Evolutionary conservation across 2,329 filamentous ascomycete species (phyloP).

Genomic region (Xylaria sp.): DNA sequence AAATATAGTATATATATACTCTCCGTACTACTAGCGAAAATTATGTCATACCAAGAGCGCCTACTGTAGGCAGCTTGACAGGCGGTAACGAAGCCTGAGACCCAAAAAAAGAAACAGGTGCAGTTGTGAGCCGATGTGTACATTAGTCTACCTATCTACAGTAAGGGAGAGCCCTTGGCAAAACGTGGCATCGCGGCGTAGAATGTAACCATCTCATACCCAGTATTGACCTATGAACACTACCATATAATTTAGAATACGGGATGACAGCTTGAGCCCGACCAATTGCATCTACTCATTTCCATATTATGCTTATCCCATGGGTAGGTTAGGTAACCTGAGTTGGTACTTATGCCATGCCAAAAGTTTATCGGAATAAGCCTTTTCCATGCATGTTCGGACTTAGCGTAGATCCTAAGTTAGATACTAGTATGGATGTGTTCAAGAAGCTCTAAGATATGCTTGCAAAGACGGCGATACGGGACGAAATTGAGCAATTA

Average conservation of each 20-base stretch:
- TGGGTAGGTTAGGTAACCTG: too few species aligned
- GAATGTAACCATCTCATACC: slow-evolving; percentile 28
- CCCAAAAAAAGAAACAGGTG: not conserved
- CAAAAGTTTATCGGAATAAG: too few species aligned
- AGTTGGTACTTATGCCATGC: too few species aligned
- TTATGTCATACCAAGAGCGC: not conserved
- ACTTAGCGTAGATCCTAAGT: too few species aligned
- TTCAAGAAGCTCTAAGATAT: too few species aligned
- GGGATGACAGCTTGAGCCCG: not conserved
- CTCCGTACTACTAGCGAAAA: not conserved
- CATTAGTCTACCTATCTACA: slow-evolving; percentile 9
- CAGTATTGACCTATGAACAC: not conserved
- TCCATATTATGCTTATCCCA: too few species aligned
- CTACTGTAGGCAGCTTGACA: not conserved
- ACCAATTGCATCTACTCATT: too few species aligned
- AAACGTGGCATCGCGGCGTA: slow-evolving; percentile 19
- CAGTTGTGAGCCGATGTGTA: not conserved
- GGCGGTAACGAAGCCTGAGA: not conserved
- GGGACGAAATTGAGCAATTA: too few species aligned
- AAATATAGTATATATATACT: not conserved
- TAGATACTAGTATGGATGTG: too few species aligned
- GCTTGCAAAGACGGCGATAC: too few species aligned
- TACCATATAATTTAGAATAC: not conserved
- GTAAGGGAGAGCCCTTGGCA: slow-evolving; percentile 21
- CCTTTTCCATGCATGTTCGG: too few species aligned